Conservation (phyloP, 371 early-diverging fungal species). For the Dinochytrium kinnereticum region DNA sequence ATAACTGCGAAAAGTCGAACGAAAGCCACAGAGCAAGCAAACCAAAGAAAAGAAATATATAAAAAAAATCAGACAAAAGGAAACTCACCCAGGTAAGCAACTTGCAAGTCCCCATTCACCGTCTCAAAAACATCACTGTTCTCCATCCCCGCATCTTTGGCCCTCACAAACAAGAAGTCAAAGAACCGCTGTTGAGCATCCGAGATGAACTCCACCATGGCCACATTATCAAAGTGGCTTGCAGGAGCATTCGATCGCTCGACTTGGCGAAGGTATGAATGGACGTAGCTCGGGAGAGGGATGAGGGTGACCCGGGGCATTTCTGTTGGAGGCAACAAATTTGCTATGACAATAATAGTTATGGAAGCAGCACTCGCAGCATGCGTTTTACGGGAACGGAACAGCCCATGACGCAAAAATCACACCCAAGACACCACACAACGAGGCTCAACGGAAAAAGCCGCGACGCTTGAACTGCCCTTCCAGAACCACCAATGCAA, state of each 20-base stretch:
- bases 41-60: not conserved
- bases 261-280: not conserved
- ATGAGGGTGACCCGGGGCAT: constrained; percentile 2
- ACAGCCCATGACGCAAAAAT: too few relatives aligned
- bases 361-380: too few relatives aligned
- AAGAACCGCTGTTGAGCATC: constrained; percentile 11
- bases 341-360: too few relatives aligned
- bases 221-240: not conserved
- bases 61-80: not conserved
- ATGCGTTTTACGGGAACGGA: too few relatives aligned
- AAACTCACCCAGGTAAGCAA: not conserved
- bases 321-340: too few relatives aligned
- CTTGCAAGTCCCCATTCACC: constrained; percentile 14
- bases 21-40: too few relatives aligned
- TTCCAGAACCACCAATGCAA: too few relatives aligned
- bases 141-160: not conserved
- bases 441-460: too few relatives aligned
- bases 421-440: too few relatives aligned
- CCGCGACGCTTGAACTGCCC: too few relatives aligned
- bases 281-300: constrained; percentile 11
- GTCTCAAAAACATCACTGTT: not conserved
- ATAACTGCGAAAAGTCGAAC: too few relatives aligned
- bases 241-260: not conserved
- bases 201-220: not conserved
- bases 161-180: not conserved